Evolutionary conservation across 257 asterid species (phyloP).

Genomic region (Fraxinus cuspidata): DNA sequence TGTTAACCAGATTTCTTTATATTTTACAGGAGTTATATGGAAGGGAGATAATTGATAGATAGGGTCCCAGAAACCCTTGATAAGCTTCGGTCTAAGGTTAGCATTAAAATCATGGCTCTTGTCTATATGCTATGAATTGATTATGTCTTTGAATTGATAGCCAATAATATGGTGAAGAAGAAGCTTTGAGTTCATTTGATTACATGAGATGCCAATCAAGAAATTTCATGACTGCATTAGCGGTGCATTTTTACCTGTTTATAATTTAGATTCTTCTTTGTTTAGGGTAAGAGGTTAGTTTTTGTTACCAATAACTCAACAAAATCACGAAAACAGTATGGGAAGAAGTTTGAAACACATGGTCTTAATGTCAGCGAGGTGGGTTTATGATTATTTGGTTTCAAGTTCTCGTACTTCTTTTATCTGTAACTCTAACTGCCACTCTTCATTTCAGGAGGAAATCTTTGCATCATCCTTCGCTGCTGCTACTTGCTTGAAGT

Average conservation of each 20-base stretch:
- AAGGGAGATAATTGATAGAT: conserved; percentile 90
- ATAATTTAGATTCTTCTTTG: conserved; percentile 28
- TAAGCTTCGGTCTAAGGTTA: conserved; percentile 87
- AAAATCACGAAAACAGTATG: conserved; percentile 93
- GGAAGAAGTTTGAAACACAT: conserved; percentile 88
- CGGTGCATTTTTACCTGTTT: conserved; percentile 16
- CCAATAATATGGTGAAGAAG: conserved; percentile 14
- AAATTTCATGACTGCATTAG: background rate
- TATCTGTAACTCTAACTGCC: conserved; percentile 22
- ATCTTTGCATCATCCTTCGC: conserved; percentile 98
- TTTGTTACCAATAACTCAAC: conserved; percentile 99
- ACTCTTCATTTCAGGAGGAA: conserved; percentile 71
- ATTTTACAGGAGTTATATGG: conserved; percentile 87
- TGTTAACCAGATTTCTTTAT: conserved; percentile 15
- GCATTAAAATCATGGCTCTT: conserved; percentile 12
- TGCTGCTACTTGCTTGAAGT: conserved; percentile 95
- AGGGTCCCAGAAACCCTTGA: conserved; percentile 99
- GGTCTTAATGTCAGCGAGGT: conserved; percentile 91
- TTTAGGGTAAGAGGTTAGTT: conserved; percentile 92
- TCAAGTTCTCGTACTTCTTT: background rate
- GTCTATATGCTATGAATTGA: background rate
- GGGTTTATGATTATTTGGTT: conserved; percentile 27
- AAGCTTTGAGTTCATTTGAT: conserved; percentile 22
- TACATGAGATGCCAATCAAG: background rate
- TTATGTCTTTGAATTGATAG: conserved; percentile 1